Conservation (phyloP, 192 early-diverging fungal species). For the Ambispora gerdemannii region DNA sequence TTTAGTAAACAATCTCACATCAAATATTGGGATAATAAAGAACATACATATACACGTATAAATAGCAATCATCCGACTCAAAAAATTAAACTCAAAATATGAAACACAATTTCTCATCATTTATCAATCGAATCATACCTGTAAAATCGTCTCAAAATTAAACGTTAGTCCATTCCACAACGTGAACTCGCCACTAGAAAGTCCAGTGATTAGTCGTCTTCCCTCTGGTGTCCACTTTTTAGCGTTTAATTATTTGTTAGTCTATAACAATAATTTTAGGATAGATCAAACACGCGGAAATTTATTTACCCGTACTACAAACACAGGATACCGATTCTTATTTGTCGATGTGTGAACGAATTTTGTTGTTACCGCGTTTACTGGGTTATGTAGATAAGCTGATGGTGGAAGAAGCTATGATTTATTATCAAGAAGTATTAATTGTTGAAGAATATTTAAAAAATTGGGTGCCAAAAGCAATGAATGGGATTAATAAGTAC, state of each 20-base stretch:
- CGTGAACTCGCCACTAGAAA: conserved; percentile 92
- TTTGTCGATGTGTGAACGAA: conserved; percentile 93
- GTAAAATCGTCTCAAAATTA: conserved; percentile 97
- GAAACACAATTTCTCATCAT: no score
- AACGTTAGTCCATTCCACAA: conserved; percentile 97
- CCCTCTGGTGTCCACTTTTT: conserved; percentile 94
- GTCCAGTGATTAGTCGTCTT: conserved; percentile 87
- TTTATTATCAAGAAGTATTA: not conserved
- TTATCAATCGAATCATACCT: conserved; percentile 57
- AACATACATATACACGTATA: no score
- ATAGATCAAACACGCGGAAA: no score
- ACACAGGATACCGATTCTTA: conserved; percentile 86
- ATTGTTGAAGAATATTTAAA: conserved; percentile 30
- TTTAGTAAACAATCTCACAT: no score
- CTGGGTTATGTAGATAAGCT: conserved; percentile 62
- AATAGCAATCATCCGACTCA: no score
- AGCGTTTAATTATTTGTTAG: not conserved
- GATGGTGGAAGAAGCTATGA: conserved; percentile 65
- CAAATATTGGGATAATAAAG: no score
- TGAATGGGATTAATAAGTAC: conserved; percentile 22
- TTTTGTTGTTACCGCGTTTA: conserved; percentile 75
- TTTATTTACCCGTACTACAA: conserved; percentile 72
- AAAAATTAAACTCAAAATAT: no score
- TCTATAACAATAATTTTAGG: not conserved
- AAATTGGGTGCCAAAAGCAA: conserved; percentile 28